These are phyloP conservation scores for Colletotrichum lupini DNA, from an alignment of 2,329 filamentous ascomycete species.

Conservation along the genomic window DNA sequence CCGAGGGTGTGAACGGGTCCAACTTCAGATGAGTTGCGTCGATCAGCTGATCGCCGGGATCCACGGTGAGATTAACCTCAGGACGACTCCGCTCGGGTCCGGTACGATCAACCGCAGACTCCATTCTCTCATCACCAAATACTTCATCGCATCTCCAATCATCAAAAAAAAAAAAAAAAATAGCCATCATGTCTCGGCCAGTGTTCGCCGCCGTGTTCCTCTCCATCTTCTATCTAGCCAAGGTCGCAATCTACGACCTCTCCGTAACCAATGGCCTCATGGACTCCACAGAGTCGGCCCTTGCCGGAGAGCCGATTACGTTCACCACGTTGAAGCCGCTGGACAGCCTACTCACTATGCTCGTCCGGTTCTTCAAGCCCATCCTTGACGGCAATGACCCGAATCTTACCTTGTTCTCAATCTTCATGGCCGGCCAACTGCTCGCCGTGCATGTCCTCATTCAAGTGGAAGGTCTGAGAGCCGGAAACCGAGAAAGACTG, in stretches of 20 bases:
- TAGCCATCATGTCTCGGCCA: slow-evolving; percentile 7
- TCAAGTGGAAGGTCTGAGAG: slow-evolving; percentile 36
- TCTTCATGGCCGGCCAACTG: slow-evolving; percentile 38
- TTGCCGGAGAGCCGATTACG: slow-evolving; percentile 6
- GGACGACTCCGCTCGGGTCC: background rate
- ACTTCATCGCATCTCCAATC: background rate
- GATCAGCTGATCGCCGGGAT: background rate
- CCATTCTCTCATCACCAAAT: background rate
- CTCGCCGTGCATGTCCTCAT: slow-evolving; percentile 36
- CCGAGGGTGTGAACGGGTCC: background rate
- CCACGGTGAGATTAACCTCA: background rate
- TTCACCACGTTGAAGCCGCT: slow-evolving; percentile 37
- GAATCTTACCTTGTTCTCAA: slow-evolving; percentile 33
- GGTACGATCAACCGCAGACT: background rate
- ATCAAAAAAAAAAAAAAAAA: background rate
- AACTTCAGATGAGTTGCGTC: background rate
- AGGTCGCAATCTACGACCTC: slow-evolving; percentile 25
- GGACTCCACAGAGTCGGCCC: background rate
- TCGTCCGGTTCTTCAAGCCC: slow-evolving; percentile 37
- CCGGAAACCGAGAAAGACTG: slow-evolving; percentile 36
- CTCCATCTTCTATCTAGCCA: slow-evolving; percentile 22
- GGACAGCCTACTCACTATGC: slow-evolving; percentile 35
- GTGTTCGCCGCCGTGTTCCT: slow-evolving; percentile 7
- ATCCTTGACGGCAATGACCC: slow-evolving; percentile 32
- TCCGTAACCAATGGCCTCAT: slow-evolving; percentile 16